Conservation (phyloP, 1,139 yeast genomes). For the Spencermartinsiella ligniputridi region DNA sequence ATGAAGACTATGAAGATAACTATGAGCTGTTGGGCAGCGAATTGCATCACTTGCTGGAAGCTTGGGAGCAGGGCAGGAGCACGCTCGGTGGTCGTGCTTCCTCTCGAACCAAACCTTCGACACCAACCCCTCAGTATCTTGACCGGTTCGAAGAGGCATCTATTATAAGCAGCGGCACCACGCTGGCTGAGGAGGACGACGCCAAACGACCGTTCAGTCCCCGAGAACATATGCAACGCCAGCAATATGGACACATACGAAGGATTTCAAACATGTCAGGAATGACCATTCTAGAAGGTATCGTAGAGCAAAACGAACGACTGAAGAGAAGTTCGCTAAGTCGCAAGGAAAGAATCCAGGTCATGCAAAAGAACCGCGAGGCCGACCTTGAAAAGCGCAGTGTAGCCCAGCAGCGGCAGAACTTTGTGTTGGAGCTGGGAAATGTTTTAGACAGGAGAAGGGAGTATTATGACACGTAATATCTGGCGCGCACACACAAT, state of each 20-base stretch:
- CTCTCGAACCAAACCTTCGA: neutral
- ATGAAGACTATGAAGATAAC: constrained; percentile 20
- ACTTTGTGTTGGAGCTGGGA: constrained; percentile 26
- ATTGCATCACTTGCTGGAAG: constrained; percentile 26
- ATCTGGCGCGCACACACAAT: too few species aligned
- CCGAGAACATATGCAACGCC: constrained; percentile 13
- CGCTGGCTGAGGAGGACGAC: constrained; percentile 10
- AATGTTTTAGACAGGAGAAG: constrained; percentile 21
- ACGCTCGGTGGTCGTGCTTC: neutral
- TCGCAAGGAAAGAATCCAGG: constrained; percentile 28
- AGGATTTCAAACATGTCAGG: constrained; percentile 10
- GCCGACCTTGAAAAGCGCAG: constrained; percentile 15
- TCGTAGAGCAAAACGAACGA: constrained; percentile 19
- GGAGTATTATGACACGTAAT: neutral
- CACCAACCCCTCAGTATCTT: constrained; percentile 12
- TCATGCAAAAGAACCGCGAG: constrained; percentile 23
- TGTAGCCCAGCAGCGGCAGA: constrained; percentile 18
- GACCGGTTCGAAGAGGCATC: constrained; percentile 14
- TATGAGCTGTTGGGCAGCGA: constrained; percentile 32
- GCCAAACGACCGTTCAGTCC: constrained; percentile 11
- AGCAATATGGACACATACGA: constrained; percentile 14
- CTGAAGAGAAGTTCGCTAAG: constrained; percentile 12
- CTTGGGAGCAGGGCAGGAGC: constrained; percentile 27
- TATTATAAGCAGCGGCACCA: constrained; percentile 6
- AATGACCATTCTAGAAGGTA: constrained; percentile 23